These are phyloP conservation scores for Euclidium syriacum DNA, from an alignment of 345 rosid species.

Conservation along the genomic window DNA sequence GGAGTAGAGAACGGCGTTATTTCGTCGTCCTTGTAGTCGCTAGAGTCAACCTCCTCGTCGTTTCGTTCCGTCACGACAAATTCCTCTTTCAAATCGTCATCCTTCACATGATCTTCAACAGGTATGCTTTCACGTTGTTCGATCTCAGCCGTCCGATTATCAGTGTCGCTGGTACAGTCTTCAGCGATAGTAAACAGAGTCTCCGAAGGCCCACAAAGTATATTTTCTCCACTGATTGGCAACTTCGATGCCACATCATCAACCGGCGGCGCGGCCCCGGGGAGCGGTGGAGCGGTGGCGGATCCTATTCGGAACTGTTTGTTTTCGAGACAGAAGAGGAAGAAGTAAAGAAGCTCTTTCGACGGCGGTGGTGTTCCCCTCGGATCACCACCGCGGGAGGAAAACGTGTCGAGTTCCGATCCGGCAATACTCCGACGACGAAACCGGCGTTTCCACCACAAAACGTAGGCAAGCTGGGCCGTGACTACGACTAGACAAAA, in stretches of 20 bases:
- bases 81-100: not conserved
- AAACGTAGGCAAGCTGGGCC: constrained; percentile 42
- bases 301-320: constrained; percentile 53
- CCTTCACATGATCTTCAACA: constrained; percentile 3
- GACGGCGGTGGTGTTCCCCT: constrained; percentile 41
- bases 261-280: not conserved
- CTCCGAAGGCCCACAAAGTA: constrained; percentile 52
- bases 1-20: constrained; percentile 71
- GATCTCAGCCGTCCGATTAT: constrained; percentile 8
- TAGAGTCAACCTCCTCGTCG: constrained; percentile 19
- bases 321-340: constrained; percentile 47
- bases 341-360: constrained; percentile 76
- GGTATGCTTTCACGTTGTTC: constrained; percentile 19
- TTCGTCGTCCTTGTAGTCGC: constrained; percentile 6
- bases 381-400: constrained; percentile 18
- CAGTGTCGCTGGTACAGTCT: constrained; percentile 55
- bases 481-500: constrained; percentile 35
- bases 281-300: constrained; percentile 22
- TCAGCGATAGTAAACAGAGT: constrained; percentile 63
- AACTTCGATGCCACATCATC: constrained; percentile 32
- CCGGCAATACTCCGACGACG: constrained; percentile 24
- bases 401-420: constrained; percentile 18
- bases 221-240: constrained; percentile 6
- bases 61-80: not conserved
- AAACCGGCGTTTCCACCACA: constrained; percentile 46